These are phyloP conservation scores for Aureobasidium mangrovei DNA, from an alignment of 2,329 filamentous ascomycete species.

Conservation along the genomic window DNA sequence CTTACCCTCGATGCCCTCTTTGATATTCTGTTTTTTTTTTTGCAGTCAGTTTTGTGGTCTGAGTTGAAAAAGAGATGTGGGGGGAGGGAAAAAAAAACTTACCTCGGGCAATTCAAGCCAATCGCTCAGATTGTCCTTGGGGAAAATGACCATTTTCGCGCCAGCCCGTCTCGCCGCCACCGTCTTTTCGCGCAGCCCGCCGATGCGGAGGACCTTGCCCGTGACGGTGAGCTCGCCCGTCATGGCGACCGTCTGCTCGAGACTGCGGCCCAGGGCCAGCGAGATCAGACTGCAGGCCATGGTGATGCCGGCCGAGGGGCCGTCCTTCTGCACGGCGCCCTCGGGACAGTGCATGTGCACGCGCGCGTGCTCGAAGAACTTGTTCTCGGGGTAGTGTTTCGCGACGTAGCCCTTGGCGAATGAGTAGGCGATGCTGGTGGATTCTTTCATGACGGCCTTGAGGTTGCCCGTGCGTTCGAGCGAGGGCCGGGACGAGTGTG, in stretches of 20 bases:
- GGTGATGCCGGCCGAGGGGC: slow-evolving; percentile 71
- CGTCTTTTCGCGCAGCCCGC: slow-evolving; percentile 91
- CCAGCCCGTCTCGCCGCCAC: slow-evolving; percentile 88
- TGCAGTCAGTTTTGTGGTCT: background rate
- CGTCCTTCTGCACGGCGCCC: slow-evolving; percentile 92
- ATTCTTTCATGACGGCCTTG: slow-evolving; percentile 97
- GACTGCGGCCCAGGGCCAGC: slow-evolving; percentile 66
- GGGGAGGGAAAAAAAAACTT: slow-evolving; percentile 34
- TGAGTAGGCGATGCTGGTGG: slow-evolving; percentile 87
- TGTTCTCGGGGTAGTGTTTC: slow-evolving; percentile 75
- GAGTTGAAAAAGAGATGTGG: background rate
- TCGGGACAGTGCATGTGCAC: slow-evolving; percentile 95
- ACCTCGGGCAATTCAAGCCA: slow-evolving; percentile 97
- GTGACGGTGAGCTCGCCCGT: slow-evolving; percentile 95
- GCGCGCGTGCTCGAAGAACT: slow-evolving; percentile 92
- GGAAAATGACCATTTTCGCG: slow-evolving; percentile 89
- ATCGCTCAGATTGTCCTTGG: slow-evolving; percentile 88
- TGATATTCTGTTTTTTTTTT: slow-evolving; percentile 68
- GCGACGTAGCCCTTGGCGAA: slow-evolving; percentile 88
- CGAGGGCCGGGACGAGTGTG: slow-evolving; percentile 62
- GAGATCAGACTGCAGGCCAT: slow-evolving; percentile 94
- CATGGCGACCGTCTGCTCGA: slow-evolving; percentile 89
- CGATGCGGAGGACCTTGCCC: slow-evolving; percentile 91
- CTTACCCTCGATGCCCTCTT: slow-evolving; percentile 85
- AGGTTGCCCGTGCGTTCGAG: slow-evolving; percentile 92